phyloP scores from a whole-genome alignment of 2,329 filamentous ascomycete genomes.

The Fusarium proliferatum region DNA sequence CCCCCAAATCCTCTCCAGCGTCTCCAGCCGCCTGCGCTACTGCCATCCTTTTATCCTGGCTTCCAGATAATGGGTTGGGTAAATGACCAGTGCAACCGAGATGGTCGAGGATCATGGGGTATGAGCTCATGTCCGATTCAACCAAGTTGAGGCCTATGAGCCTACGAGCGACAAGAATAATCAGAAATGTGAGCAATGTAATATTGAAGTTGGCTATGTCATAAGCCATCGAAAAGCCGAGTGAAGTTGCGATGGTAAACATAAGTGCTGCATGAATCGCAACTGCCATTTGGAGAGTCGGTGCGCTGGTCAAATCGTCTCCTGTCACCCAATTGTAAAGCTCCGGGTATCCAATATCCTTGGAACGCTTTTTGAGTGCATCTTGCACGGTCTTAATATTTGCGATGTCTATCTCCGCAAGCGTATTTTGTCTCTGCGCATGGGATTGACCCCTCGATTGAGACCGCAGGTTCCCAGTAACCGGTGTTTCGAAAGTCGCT shows the following conservation, averaged over 20 bases:
- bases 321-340: neutral
- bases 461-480: fast-evolving
- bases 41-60: neutral
- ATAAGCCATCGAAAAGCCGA: neutral
- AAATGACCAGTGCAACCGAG: fast-evolving
- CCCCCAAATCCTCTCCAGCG: fast-evolving
- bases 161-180: neutral
- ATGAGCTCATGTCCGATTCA: too few species aligned
- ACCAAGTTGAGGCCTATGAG: fast-evolving
- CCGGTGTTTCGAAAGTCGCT: fast-evolving
- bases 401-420: fast-evolving
- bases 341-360: neutral
- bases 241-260: fast-evolving
- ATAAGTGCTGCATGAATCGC: neutral
- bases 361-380: fast-evolving
- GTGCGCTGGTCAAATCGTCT: fast-evolving
- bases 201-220: fast-evolving
- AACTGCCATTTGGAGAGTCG: neutral
- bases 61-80: fast-evolving
- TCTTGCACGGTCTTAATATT: fast-evolving
- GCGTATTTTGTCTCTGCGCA: fast-evolving
- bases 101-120: neutral
- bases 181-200: fast-evolving
- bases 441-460: fast-evolving
- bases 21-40: neutral